Base-by-base conservation (phyloP, 2,329 filamentous ascomycete species). In the Exophiala spinifera region DNA sequence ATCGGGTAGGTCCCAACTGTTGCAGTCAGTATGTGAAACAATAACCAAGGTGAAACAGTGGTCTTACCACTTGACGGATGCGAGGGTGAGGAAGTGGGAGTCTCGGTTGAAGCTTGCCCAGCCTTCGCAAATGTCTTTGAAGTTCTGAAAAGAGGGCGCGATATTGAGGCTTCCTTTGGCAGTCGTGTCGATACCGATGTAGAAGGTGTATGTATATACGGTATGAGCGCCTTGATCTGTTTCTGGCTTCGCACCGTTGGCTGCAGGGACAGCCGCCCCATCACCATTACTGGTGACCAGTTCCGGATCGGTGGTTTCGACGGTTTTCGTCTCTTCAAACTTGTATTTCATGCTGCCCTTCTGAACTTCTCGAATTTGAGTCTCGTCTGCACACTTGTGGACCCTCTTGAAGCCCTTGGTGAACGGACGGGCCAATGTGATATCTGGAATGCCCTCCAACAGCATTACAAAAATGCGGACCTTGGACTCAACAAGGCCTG, bases 401-500 rank as follows among this genome's bases (percentile, higher is more conserved):
- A 84, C 79, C 57, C 94, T 84, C 63, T 95, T 88, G 67, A 95
- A 95, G 2, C 89, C 89, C 70, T 97, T 96, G 65, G 90, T 92
- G 77, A 91, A 99, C 0, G 91, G 88, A 63, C 94, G 90, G 1
- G 94, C 91, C 20, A 96, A 76, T 33, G 85, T 84, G 61, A 97
- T 90, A 14, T 86, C 87, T 40, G 82, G 77, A 63, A 94, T 89
- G 52, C 85, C 81, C 67, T 97, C 94, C 37, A 97, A 79, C 43
- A 86, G 87, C 61, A 86, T 83, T 14, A 96, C 89, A 14, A 99
- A 79, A 63, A 92, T 80, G 63, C 94, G 85, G 39, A 97, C 84
- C 71, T 95, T 96, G 14, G 94, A 96, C 71, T 97, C 90, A 3
- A 99, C 89, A 49, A 92, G 84, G 36, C 94, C 94, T 15, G 89